Evolutionary conservation across 2,329 filamentous ascomycete genomes (phyloP).

Genomic region (Penicillium capsulatum): DNA sequence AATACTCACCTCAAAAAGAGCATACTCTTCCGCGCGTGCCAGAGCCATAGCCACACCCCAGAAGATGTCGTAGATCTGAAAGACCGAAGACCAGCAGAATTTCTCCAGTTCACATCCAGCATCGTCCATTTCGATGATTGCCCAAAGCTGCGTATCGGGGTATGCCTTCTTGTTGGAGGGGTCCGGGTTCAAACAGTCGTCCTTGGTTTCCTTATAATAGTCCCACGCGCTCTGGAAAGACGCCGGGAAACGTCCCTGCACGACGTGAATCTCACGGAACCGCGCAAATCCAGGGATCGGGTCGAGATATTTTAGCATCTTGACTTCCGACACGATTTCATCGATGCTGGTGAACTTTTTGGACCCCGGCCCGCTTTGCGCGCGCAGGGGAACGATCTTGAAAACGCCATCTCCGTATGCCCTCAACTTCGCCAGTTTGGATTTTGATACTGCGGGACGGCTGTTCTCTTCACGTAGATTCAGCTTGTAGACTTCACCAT

Average conservation of each 20-base stretch:
- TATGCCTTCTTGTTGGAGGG: slow-evolving; percentile 53
- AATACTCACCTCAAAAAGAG: slow-evolving; percentile 52
- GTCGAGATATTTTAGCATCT: slow-evolving; percentile 55
- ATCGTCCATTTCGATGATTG: slow-evolving; percentile 63
- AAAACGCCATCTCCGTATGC: slow-evolving; percentile 44
- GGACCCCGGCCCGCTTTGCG: slow-evolving; percentile 38
- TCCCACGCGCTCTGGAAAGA: slow-evolving; percentile 49
- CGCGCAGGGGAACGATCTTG: slow-evolving; percentile 48
- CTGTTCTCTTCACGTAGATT: slow-evolving; percentile 37
- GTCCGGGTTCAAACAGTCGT: slow-evolving; percentile 53
- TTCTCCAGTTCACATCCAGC: slow-evolving; percentile 57
- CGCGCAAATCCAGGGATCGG: slow-evolving; percentile 60
- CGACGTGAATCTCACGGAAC: slow-evolving; percentile 56
- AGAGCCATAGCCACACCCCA: slow-evolving; percentile 62
- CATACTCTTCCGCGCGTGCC: slow-evolving; percentile 57
- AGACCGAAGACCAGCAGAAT: slow-evolving; percentile 40
- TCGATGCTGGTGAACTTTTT: slow-evolving; percentile 45
- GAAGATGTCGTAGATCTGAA: slow-evolving; percentile 60
- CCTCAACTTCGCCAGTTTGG: slow-evolving; percentile 36
- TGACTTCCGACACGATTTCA: slow-evolving; percentile 49
- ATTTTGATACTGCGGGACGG: slow-evolving; percentile 34
- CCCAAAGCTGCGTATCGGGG: slow-evolving; percentile 56
- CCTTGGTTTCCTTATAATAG: slow-evolving; percentile 39
- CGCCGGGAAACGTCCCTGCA: slow-evolving; percentile 53
- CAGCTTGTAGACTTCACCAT: slow-evolving; percentile 62